These are phyloP conservation scores for Tuber magnatum DNA, from an alignment of 495 filamentous ascomycete genomes.

Conservation along the genomic window DNA sequence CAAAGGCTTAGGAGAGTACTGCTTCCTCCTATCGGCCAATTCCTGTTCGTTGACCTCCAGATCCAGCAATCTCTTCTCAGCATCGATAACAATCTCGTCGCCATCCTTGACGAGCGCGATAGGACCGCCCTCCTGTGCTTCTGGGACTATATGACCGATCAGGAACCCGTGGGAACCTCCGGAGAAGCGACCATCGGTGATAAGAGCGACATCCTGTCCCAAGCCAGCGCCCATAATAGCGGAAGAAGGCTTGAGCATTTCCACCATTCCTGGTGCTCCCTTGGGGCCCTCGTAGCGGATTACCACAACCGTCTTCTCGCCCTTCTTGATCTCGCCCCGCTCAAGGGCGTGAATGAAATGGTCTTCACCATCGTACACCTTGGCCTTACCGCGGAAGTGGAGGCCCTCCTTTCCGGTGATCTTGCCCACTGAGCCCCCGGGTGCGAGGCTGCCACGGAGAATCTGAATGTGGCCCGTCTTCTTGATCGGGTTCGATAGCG, in stretches of 20 bases:
- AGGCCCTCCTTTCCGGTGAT: slow-evolving; percentile 97
- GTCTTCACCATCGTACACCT: slow-evolving; percentile 79
- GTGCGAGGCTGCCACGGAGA: slow-evolving; percentile 80
- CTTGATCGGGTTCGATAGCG: slow-evolving; percentile 88
- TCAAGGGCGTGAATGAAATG: slow-evolving; percentile 71
- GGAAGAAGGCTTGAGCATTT: slow-evolving; percentile 76
- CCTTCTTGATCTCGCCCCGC: slow-evolving; percentile 79
- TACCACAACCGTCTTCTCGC: slow-evolving; percentile 93
- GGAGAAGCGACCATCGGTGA: slow-evolving; percentile 71
- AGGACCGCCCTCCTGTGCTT: slow-evolving; percentile 55
- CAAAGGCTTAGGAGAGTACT: slow-evolving; percentile 58
- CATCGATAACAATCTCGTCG: slow-evolving; percentile 64
- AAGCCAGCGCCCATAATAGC: slow-evolving; percentile 83
- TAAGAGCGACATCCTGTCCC: slow-evolving; percentile 70
- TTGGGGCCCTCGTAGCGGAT: slow-evolving; percentile 92
- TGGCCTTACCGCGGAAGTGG: slow-evolving; percentile 78
- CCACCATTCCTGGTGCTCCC: slow-evolving; percentile 76
- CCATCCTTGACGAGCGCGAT: slow-evolving; percentile 59
- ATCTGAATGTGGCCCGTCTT: slow-evolving; percentile 93
- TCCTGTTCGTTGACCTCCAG: slow-evolving; percentile 56
- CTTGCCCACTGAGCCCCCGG: slow-evolving; percentile 89
- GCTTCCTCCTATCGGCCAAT: slow-evolving; percentile 56
- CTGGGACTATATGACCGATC: slow-evolving; percentile 85
- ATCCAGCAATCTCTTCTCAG: slow-evolving; percentile 58
- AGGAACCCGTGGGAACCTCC: slow-evolving; percentile 74